phyloP scores from a whole-genome alignment of 2,329 filamentous ascomycete species.

The Hypoxylon sp. region DNA sequence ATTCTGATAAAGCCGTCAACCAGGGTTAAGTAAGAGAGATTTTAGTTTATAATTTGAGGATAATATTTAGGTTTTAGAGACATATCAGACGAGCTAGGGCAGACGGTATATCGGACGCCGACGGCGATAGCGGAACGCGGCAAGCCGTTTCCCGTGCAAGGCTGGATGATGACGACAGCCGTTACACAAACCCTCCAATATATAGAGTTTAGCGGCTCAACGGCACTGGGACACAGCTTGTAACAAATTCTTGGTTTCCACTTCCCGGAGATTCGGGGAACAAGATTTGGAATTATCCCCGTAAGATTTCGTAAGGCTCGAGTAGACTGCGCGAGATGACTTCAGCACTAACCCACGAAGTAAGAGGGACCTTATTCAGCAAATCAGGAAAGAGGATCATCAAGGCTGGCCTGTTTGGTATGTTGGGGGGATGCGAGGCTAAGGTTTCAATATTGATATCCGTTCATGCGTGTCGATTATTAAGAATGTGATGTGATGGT shows the following conservation, averaged over 20 bases:
- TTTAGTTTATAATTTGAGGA: background rate
- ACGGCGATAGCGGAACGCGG: background rate
- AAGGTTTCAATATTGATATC: conserved; percentile 14
- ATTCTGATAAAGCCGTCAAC: conserved; percentile 3
- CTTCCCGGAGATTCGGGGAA: background rate
- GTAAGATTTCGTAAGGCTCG: background rate
- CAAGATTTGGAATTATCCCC: conserved; percentile 24
- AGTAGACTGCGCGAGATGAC: background rate
- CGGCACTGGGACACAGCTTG: conserved; percentile 5
- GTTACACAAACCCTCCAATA: background rate
- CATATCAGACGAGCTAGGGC: too few relatives aligned
- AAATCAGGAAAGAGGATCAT: background rate
- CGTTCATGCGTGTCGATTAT: conserved; percentile 13
- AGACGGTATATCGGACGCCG: background rate
- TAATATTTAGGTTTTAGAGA: background rate
- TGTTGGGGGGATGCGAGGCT: background rate
- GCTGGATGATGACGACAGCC: background rate
- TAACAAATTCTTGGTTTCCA: background rate
- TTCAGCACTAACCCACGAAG: conserved; percentile 13
- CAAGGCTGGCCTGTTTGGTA: background rate
- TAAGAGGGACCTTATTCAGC: background rate
- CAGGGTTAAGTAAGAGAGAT: background rate
- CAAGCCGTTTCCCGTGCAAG: background rate
- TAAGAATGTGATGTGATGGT: conserved; percentile 7
- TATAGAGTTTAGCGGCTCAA: conserved; percentile 11